A percentile compares a stretch with the other conserved stretches of the same genome.
Conservation (phyloP, 495 filamentous ascomycete species). For the Cairneyella variabilis region DNA sequence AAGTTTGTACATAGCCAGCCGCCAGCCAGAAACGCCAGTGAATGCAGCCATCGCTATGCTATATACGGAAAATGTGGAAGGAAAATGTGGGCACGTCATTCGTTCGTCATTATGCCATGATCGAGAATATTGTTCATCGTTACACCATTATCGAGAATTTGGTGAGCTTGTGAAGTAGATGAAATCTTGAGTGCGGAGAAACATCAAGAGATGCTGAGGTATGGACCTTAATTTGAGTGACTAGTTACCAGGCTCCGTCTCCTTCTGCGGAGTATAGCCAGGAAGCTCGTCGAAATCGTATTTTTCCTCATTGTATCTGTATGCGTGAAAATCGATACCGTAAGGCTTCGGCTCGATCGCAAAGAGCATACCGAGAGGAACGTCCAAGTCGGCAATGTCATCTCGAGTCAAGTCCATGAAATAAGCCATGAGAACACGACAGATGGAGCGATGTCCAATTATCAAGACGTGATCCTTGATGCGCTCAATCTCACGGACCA, state of each 20-base stretch:
- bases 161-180: too few relatives aligned
- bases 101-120: too few relatives aligned
- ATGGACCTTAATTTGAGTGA: too few relatives aligned
- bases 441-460: slow-evolving; percentile 85
- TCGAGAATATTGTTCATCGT: too few relatives aligned
- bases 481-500: slow-evolving; percentile 94
- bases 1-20: too few relatives aligned
- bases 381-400: slow-evolving; percentile 87
- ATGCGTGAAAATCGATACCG: slow-evolving; percentile 93
- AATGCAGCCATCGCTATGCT: too few relatives aligned
- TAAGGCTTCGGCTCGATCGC: slow-evolving; percentile 96
- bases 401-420: slow-evolving; percentile 88
- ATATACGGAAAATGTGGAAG: too few relatives aligned
- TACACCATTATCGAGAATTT: too few relatives aligned
- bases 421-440: slow-evolving; percentile 89
- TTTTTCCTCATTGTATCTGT: slow-evolving; percentile 71
- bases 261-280: slow-evolving; percentile 57
- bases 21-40: too few relatives aligned
- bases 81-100: too few relatives aligned
- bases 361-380: slow-evolving; percentile 88
- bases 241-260: slow-evolving; percentile 18
- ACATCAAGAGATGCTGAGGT: too few relatives aligned
- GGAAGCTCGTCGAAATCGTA: slow-evolving; percentile 82
- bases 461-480: slow-evolving; percentile 94
- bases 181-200: too few relatives aligned